Base-by-base conservation (phyloP, 2,329 filamentous ascomycete genomes). In the Cladosporium sp. region DNA sequence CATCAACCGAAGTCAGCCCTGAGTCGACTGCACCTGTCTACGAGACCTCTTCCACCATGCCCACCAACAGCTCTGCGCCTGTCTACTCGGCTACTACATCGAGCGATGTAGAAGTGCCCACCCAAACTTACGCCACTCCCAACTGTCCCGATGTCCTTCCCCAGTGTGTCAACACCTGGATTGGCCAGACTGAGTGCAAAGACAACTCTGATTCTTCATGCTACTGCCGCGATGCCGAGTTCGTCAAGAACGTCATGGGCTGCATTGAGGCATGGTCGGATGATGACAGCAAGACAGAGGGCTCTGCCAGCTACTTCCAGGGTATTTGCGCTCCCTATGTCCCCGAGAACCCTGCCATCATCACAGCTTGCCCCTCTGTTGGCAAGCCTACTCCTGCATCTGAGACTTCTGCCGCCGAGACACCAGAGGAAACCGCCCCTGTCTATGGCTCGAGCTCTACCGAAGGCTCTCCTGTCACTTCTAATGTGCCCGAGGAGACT, bases 81-180 rank as follows among this genome's bases (percentile, higher is more conserved):
- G 61, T 53, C 10, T 58, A 49, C 40, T 59, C 52, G 26, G 53
- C 55, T 29, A 59, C 60, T 6, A 52, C 60, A 7, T 53, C 60
- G 4, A 53, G 44, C 46, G 58, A 35, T 29, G 50, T 21, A 11
- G 56, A 53, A 23, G 49, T 49, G 18, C 50, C 58, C 3, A 44
- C 50, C 4, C 14, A 63, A 26, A 56, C 61, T 14, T 63, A 63
- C 35, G 61, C 55, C 11, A 53, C 52, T 12, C 72, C 73, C 11
- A 66, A 69, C 26, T 87, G 88, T 80, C 92, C 93, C 66, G 80
- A 83, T 29, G 86, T 93, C 57, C 89, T 97, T 59, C 93, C 94
- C 69, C 88, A 88, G 76, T 98, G 94, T 84, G 82, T 98, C 80
- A 95, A 94, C 86, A 96, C 93, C 74, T 97, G 92, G 91, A 80